Percentiles rank a stretch among this genome's conserved stretches.
These are phyloP conservation scores for Zizania latifolia DNA, from an alignment of 176 grass and related monocot genomes.

Conservation along the genomic window DNA sequence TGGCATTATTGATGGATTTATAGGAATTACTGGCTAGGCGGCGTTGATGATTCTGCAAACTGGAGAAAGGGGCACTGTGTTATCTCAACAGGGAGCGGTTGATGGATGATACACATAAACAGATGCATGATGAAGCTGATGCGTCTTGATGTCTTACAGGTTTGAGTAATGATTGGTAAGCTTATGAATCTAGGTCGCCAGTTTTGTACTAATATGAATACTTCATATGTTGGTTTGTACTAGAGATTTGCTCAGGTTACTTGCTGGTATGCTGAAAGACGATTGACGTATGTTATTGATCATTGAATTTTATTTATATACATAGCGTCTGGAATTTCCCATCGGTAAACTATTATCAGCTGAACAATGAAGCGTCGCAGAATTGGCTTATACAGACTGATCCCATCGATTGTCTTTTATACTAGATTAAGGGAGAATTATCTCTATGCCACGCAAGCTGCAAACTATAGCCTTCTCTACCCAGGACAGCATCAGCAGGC, in stretches of 20 bases:
- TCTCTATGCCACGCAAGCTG: not conserved
- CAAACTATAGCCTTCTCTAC: not conserved
- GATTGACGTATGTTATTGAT: not conserved
- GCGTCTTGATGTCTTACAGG: not conserved
- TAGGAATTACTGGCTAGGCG: not conserved
- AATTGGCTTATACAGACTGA: not conserved
- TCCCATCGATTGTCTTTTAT: not conserved
- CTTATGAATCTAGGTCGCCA: not conserved
- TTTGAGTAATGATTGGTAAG: not conserved
- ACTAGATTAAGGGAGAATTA: not conserved
- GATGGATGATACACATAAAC: not conserved
- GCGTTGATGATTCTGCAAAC: not conserved
- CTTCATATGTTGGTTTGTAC: not conserved
- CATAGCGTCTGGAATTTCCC: not conserved
- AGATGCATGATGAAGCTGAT: not conserved
- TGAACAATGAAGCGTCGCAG: no score
- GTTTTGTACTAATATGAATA: not conserved
- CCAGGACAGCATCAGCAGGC: not conserved
- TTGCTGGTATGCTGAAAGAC: not conserved
- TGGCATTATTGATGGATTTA: not conserved
- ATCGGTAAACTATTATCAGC: not conserved
- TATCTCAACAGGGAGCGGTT: not conserved
- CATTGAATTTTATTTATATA: not conserved
- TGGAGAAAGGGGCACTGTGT: not conserved
- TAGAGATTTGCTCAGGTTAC: not conserved